These are phyloP conservation scores for Vigna nakashimae DNA, from an alignment of 306 rosid genomes.

Conservation along the genomic window DNA sequence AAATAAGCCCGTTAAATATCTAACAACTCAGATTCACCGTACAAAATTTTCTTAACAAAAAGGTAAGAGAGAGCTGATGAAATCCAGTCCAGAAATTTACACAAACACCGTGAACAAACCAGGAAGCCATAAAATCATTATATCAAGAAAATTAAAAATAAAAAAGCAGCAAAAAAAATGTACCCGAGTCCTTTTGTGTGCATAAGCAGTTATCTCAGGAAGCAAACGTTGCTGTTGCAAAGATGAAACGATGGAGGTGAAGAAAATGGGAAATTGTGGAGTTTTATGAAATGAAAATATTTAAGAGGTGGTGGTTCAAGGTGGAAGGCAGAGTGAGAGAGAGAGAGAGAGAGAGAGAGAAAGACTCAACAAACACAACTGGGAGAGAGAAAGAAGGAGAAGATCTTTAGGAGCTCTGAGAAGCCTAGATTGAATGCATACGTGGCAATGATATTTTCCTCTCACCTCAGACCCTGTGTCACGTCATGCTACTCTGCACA, in stretches of 20 bases:
- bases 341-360: neutral
- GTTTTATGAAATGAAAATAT: neutral
- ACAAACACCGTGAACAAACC: constrained; percentile 18
- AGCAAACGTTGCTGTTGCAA: neutral
- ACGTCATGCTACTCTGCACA: constrained; percentile 43
- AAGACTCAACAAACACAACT: neutral
- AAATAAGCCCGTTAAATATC: constrained; percentile 6
- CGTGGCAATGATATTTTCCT: constrained; percentile 95
- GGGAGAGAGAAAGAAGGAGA: constrained; percentile 45
- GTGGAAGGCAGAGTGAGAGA: neutral
- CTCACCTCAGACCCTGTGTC: constrained; percentile 50
- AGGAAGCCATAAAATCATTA: neutral
- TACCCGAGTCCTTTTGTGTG: constrained; percentile 36
- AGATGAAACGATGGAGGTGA: constrained; percentile 20
- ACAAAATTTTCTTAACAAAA: neutral
- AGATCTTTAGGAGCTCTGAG: constrained; percentile 72
- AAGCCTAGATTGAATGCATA: constrained; percentile 51
- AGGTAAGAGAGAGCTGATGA: neutral
- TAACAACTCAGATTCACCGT: constrained; percentile 44
- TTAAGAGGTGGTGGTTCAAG: constrained; percentile 46
- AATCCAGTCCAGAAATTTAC: neutral
- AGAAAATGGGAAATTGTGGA: neutral
- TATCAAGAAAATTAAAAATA: neutral
- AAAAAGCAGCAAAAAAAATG: neutral
- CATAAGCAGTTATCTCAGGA: constrained; percentile 28